Percentiles rank a stretch among this genome's conserved stretches.
Evolutionary conservation across 352 stramenopile species (phyloP).

Genomic region (Globisporangium spinosum): DNA sequence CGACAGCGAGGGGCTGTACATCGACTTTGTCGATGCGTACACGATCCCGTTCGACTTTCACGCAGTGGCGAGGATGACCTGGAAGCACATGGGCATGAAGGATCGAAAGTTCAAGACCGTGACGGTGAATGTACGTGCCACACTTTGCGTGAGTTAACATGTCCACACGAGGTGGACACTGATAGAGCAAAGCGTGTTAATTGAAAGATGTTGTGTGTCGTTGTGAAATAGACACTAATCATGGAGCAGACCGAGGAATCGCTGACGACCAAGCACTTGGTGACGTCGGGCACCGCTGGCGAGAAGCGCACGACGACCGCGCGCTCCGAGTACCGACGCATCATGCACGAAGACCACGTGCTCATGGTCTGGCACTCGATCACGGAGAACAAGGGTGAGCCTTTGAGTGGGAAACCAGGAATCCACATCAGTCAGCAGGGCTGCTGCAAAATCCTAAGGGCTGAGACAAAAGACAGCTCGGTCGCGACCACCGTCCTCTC

Average conservation of each 20-base stretch:
- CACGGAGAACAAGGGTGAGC: background rate
- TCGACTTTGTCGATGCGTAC: background rate
- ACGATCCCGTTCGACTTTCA: constrained; percentile 2
- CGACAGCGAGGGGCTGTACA: background rate
- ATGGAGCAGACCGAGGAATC: constrained; percentile 5
- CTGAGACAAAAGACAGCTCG: background rate
- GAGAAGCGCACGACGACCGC: background rate
- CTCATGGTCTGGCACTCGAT: constrained; percentile 11
- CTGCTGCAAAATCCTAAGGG: background rate
- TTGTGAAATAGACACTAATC: background rate
- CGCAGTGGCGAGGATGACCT: background rate
- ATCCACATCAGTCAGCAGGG: constrained; percentile 1
- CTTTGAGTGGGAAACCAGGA: background rate
- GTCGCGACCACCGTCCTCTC: background rate
- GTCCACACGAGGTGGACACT: background rate
- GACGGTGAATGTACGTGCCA: constrained; percentile 1
- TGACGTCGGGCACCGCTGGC: background rate
- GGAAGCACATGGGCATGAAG: constrained; percentile 10
- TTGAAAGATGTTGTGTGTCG: background rate
- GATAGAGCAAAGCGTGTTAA: background rate
- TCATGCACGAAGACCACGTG: constrained; percentile 3
- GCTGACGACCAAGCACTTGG: constrained; percentile 4
- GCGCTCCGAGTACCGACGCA: background rate
- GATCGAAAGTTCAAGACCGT: background rate
- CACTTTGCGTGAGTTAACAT: background rate